Evolutionary conservation across 345 rosid species (phyloP).

Genomic region (Populus nigra): DNA sequence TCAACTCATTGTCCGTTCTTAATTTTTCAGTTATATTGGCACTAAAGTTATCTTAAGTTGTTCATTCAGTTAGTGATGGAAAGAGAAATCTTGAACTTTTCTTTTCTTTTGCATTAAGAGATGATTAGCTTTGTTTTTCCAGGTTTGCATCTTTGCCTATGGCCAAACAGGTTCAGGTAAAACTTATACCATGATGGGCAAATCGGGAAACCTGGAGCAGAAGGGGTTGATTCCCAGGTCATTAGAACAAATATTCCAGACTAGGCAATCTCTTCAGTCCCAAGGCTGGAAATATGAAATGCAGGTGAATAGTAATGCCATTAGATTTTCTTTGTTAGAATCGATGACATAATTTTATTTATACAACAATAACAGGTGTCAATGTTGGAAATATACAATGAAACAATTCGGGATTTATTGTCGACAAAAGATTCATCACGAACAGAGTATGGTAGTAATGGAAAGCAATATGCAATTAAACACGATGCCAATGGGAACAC

Average conservation of each 20-base stretch:
- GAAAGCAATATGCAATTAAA: conserved; percentile 33
- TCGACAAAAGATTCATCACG: conserved; percentile 57
- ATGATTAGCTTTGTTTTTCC: conserved; percentile 15
- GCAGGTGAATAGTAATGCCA: conserved; percentile 51
- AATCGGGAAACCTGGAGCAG: conserved; percentile 58
- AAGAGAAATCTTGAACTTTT: background rate
- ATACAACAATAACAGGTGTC: conserved; percentile 59
- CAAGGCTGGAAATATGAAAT: conserved; percentile 97
- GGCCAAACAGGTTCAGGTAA: conserved; percentile 99
- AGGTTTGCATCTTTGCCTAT: conserved; percentile 98
- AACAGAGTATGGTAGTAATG: conserved; percentile 54
- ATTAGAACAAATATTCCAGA: conserved; percentile 87
- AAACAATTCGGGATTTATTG: conserved; percentile 81
- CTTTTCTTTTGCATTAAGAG: background rate
- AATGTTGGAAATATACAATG: conserved; percentile 96
- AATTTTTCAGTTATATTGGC: background rate
- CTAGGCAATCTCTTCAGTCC: conserved; percentile 73
- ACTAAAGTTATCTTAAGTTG: background rate
- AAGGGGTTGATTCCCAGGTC: conserved; percentile 90
- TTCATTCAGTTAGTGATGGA: background rate
- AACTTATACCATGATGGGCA: conserved; percentile 98
- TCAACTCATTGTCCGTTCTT: background rate
- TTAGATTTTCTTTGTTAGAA: background rate
- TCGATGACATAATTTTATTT: background rate
- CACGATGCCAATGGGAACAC: conserved; percentile 34